These are phyloP conservation scores for Geranium rotundifolium DNA, from an alignment of 345 rosid genomes.

Conservation along the genomic window DNA sequence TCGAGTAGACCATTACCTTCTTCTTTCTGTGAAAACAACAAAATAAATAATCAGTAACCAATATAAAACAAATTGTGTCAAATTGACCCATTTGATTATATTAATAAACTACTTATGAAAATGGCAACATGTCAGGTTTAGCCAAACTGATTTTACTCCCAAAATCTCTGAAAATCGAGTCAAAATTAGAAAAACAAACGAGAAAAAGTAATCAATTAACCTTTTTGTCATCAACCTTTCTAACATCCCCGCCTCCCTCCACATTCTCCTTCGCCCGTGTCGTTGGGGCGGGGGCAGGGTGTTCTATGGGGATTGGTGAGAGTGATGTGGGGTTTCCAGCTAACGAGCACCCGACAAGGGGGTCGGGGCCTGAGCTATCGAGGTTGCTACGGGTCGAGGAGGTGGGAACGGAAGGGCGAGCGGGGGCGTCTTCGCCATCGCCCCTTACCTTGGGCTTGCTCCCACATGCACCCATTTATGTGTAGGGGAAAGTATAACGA, in stretches of 20 bases:
- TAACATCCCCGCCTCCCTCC: constrained; percentile 11
- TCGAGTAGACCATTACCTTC: constrained; percentile 9
- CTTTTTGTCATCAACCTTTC: constrained; percentile 20
- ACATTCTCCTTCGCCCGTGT: background rate
- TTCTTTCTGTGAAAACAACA: constrained; percentile 12
- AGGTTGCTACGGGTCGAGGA: background rate
- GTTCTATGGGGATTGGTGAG: background rate
- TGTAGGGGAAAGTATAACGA: background rate
- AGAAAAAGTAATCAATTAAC: background rate
- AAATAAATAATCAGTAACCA: no score
- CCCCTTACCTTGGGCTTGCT: background rate
- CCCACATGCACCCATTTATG: background rate
- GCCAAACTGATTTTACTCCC: no score
- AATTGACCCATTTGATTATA: no score
- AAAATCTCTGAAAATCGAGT: background rate
- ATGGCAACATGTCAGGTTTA: no score
- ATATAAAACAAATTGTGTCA: no score
- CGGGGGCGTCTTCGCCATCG: background rate
- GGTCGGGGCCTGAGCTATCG: background rate
- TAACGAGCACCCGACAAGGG: background rate
- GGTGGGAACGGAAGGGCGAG: background rate
- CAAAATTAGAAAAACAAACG: background rate
- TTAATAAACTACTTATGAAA: no score
- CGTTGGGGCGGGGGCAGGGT: background rate
- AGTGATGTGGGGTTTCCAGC: background rate